Evolutionary conservation across 129 eudicot genomes (phyloP).

Genomic region (Pseudognaphalium luteoalbum): DNA sequence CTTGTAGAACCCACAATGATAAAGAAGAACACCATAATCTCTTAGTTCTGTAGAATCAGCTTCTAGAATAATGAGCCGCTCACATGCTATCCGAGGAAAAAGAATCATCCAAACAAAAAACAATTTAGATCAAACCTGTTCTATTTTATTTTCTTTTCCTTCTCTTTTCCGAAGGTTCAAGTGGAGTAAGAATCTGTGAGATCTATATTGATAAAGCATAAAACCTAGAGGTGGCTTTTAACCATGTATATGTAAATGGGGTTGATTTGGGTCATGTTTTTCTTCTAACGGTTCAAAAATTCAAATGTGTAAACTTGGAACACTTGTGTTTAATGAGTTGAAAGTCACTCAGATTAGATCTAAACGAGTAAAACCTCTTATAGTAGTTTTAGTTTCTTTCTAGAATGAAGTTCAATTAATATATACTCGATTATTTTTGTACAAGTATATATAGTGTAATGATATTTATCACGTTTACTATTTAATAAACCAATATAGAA

Average conservation of each 20-base stretch:
- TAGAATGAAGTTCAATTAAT: background rate
- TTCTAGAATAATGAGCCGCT: slow-evolving; percentile 70
- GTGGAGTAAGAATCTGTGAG: background rate
- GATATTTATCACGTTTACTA: background rate
- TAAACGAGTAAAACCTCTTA: background rate
- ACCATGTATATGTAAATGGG: background rate
- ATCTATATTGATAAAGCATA: slow-evolving; percentile 11
- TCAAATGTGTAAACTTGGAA: background rate
- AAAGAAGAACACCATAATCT: slow-evolving; percentile 80
- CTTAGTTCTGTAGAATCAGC: slow-evolving; percentile 61
- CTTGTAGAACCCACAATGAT: slow-evolving; percentile 77
- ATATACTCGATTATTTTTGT: background rate
- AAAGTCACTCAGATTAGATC: background rate
- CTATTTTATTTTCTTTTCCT: no score
- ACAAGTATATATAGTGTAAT: background rate
- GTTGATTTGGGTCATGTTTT: background rate
- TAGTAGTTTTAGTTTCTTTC: background rate
- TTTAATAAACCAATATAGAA: background rate
- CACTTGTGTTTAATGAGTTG: background rate
- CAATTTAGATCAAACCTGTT: slow-evolving; percentile 3
- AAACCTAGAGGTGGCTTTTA: background rate
- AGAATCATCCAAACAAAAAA: slow-evolving; percentile 6
- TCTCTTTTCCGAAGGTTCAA: background rate
- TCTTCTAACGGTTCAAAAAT: background rate
- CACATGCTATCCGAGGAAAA: slow-evolving; percentile 62